Conservation (phyloP, 306 rosid genomes). For the Betula pendula region DNA sequence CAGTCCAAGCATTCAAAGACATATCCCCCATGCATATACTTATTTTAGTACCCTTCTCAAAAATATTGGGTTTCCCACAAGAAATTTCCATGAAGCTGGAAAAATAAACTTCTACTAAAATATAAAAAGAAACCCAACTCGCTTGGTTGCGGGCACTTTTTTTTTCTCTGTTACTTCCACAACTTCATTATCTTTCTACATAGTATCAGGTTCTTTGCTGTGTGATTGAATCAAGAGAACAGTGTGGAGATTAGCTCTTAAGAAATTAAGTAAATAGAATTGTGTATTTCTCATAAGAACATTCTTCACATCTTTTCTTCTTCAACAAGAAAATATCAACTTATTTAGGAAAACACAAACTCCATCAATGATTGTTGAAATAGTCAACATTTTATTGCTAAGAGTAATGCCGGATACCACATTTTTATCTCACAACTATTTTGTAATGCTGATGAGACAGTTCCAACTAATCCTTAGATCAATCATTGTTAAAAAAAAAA, state of each 20-base stretch:
- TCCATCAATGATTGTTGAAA: neutral
- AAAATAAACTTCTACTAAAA: neutral
- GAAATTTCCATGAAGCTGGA: no score
- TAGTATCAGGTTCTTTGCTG: constrained; percentile 8
- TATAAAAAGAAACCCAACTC: constrained; percentile 31
- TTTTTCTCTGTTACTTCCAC: constrained; percentile 32
- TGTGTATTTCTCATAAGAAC: neutral
- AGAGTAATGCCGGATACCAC: no score
- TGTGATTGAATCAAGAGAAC: constrained; percentile 30
- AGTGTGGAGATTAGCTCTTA: neutral
- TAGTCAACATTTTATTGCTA: no score
- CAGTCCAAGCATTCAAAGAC: neutral
- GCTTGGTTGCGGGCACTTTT: constrained; percentile 22
- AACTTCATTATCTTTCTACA: constrained; percentile 22
- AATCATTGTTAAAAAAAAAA: no score
- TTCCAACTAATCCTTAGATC: no score
- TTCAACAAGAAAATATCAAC: constrained; percentile 3
- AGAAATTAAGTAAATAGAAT: neutral
- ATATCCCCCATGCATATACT: no score
- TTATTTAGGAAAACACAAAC: neutral
- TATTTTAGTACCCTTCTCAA: no score
- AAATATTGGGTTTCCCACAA: no score
- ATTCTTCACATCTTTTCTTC: neutral
- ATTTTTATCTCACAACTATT: no score
- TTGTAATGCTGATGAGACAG: no score